These are phyloP conservation scores for Uronychia binucleata DNA, from an alignment of 73 alveolate species.

Conservation along the genomic window DNA sequence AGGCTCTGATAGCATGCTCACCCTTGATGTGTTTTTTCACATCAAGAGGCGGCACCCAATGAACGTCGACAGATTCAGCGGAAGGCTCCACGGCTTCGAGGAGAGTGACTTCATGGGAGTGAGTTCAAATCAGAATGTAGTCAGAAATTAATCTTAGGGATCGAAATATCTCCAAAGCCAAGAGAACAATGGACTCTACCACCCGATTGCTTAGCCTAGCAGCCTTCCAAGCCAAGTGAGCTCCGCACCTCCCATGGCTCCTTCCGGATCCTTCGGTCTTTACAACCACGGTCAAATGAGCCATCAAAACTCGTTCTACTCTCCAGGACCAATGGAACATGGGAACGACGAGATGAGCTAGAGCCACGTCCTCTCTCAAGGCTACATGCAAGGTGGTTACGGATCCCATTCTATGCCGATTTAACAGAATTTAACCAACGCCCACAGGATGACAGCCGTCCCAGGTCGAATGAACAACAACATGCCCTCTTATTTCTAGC, in stretches of 20 bases:
- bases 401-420: no score
- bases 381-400: no score
- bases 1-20: constrained; percentile 91
- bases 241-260: not conserved
- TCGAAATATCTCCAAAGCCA: no score
- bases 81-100: not conserved
- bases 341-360: no score
- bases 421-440: not conserved
- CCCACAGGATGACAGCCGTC: not conserved
- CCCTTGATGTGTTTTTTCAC: constrained; percentile 77
- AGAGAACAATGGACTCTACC: no score
- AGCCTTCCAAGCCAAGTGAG: not conserved
- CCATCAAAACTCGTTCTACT: not conserved
- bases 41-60: constrained; percentile 19
- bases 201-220: not conserved
- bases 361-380: no score
- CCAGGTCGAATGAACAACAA: not conserved
- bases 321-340: not conserved
- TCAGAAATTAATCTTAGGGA: no score
- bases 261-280: not conserved
- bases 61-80: not conserved
- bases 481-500: not conserved
- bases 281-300: not conserved
- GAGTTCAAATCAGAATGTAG: no score
- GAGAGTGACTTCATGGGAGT: not conserved